These are phyloP conservation scores for Plasmodium gonderi DNA, from an alignment of 169 alveolate genomes.

Conservation along the genomic window DNA sequence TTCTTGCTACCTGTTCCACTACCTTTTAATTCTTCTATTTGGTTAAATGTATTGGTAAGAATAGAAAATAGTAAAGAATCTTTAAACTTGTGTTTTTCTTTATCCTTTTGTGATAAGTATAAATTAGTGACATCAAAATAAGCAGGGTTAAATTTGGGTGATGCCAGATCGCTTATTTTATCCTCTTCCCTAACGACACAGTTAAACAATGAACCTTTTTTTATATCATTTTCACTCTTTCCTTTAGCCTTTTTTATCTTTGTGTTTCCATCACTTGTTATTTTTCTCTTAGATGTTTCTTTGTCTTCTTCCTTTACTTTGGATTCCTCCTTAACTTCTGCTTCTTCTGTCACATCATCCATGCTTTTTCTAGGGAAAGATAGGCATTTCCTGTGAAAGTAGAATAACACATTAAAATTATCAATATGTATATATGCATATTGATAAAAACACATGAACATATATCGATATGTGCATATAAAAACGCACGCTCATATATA, in stretches of 20 bases:
- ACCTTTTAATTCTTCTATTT: constrained; percentile 88
- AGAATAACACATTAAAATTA: neutral
- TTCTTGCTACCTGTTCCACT: constrained; percentile 92
- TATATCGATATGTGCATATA: no score
- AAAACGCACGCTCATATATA: no score
- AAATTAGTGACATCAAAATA: constrained; percentile 78
- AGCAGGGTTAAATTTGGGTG: constrained; percentile 86
- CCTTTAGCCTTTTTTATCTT: constrained; percentile 23
- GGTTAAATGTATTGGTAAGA: constrained; percentile 84
- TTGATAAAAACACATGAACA: constrained; percentile 3
- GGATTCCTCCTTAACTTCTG: constrained; percentile 9
- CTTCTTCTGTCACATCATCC: constrained; percentile 16
- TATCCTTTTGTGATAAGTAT: constrained; percentile 74
- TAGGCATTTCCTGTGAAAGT: constrained; percentile 27
- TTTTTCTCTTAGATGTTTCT: constrained; percentile 36
- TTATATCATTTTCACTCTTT: constrained; percentile 69
- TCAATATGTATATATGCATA: neutral
- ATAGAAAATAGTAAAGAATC: constrained; percentile 79
- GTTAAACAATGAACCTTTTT: constrained; percentile 84
- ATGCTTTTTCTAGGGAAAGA: constrained; percentile 18
- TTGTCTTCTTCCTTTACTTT: constrained; percentile 10
- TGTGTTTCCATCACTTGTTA: constrained; percentile 12
- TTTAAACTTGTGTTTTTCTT: constrained; percentile 65
- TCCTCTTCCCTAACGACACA: constrained; percentile 75
- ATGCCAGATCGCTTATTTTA: constrained; percentile 78